phyloP scores from a whole-genome alignment of 2,329 filamentous ascomycete species.

The Epichloe uncinata region DNA sequence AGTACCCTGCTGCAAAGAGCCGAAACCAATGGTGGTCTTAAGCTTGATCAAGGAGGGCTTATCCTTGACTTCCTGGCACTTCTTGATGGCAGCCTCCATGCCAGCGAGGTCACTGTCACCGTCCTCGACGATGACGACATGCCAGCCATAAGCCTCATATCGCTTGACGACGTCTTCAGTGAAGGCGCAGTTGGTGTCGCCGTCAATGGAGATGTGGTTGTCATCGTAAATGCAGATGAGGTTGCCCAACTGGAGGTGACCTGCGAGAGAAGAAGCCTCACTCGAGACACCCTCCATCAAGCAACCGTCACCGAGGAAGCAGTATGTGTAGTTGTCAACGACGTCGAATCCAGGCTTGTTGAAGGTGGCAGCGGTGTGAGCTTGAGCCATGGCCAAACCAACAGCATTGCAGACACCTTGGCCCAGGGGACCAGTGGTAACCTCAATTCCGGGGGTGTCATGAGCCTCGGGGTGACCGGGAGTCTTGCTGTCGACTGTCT shows the following conservation, averaged over 20 bases:
- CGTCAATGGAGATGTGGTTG: conserved; percentile 94
- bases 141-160: conserved; percentile 97
- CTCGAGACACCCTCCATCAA: conserved; percentile 95
- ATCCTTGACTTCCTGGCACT: conserved; percentile 77
- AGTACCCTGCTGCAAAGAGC: conserved; percentile 85
- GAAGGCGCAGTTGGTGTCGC: conserved; percentile 91
- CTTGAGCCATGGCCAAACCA: conserved; percentile 92
- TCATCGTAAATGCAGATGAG: conserved; percentile 95
- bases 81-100: conserved; percentile 80
- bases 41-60: conserved; percentile 97
- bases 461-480: conserved; percentile 94
- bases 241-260: conserved; percentile 96
- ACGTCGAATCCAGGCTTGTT: conserved; percentile 93
- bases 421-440: conserved; percentile 93
- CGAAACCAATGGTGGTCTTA: conserved; percentile 93
- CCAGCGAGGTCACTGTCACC: conserved; percentile 78
- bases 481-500: conserved; percentile 57
- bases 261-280: conserved; percentile 84
- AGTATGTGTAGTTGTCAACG: conserved; percentile 93
- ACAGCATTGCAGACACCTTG: conserved; percentile 97
- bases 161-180: conserved; percentile 92
- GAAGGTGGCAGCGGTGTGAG: conserved; percentile 79
- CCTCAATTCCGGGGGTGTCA: conserved; percentile 89
- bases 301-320: conserved; percentile 95
- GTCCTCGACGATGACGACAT: conserved; percentile 69